A percentile compares a stretch with the other conserved stretches of the same genome.
Evolutionary conservation across 2,329 filamentous ascomycete species (phyloP).

Genomic region (Alternaria conjuncta): DNA sequence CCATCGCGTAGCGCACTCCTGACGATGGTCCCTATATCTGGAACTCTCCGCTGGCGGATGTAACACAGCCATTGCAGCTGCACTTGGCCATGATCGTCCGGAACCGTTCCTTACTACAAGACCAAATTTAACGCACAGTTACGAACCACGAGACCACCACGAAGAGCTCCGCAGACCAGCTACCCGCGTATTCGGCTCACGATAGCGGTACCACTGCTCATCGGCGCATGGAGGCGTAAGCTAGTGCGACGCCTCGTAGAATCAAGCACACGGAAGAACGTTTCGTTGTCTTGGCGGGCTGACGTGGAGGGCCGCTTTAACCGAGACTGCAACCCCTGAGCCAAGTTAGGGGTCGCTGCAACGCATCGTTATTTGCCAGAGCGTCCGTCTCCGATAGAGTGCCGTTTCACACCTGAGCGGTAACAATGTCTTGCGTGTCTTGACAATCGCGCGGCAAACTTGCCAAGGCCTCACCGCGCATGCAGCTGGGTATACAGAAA

Average conservation of each 20-base stretch:
- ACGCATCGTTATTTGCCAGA: constrained; percentile 1
- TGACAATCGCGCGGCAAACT: not conserved
- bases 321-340: constrained; percentile 8
- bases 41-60: not conserved
- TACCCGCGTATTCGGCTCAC: constrained; percentile 2
- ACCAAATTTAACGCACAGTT: not conserved
- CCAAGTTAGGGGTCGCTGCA: constrained; percentile 13
- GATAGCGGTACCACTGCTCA: not conserved
- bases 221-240: not conserved
- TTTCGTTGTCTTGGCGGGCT: constrained; percentile 17
- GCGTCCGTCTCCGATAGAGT: not conserved
- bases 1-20: not conserved
- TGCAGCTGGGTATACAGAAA: not conserved
- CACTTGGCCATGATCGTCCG: not conserved
- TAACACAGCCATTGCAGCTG: not conserved
- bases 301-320: constrained; percentile 18
- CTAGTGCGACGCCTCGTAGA: constrained; percentile 5
- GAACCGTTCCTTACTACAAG: not conserved
- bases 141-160: not conserved
- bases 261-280: constrained; percentile 17
- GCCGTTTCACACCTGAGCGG: not conserved
- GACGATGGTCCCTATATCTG: not conserved
- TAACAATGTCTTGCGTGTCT: not conserved
- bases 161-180: not conserved
- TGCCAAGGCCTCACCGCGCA: not conserved